phyloP scores from a whole-genome alignment of 2,329 filamentous ascomycete genomes.

The Colletotrichum spaethianum region DNA sequence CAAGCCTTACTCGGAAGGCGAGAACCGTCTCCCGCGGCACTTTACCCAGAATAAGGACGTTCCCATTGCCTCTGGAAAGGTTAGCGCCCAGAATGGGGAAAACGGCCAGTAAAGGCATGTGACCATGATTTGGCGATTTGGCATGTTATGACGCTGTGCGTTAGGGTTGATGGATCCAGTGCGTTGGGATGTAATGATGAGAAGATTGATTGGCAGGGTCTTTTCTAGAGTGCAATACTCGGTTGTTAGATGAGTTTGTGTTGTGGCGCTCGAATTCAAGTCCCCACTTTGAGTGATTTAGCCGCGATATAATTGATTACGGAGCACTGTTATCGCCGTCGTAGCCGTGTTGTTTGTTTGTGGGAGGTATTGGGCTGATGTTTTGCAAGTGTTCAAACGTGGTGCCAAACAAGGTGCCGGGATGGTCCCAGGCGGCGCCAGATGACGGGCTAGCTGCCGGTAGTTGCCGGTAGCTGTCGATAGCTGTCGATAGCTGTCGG shows the following conservation, averaged over 20 bases:
- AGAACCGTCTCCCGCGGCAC: conserved; percentile 71
- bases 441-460: conserved; percentile 13
- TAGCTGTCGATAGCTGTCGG: conserved; percentile 1
- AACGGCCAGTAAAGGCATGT: background rate
- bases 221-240: background rate
- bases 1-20: conserved; percentile 68
- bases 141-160: background rate
- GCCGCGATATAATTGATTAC: too few relatives aligned
- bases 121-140: too few relatives aligned
- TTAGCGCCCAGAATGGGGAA: conserved; percentile 7
- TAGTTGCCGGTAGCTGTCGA: too few relatives aligned
- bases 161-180: background rate
- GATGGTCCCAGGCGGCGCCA: conserved; percentile 19
- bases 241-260: conserved; percentile 5
- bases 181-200: background rate
- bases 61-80: conserved; percentile 21
- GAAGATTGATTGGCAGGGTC: background rate
- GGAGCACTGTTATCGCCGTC: background rate
- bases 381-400: background rate
- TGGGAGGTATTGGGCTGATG: background rate
- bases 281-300: conserved; percentile 13
- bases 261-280: background rate
- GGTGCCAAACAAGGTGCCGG: background rate
- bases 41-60: conserved; percentile 53
- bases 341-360: background rate